Evolutionary conservation across 768 basidiomycete genomes (phyloP), one percentile per base, ranked within the genome.

Genomic region (Mycena vitilis): DNA sequence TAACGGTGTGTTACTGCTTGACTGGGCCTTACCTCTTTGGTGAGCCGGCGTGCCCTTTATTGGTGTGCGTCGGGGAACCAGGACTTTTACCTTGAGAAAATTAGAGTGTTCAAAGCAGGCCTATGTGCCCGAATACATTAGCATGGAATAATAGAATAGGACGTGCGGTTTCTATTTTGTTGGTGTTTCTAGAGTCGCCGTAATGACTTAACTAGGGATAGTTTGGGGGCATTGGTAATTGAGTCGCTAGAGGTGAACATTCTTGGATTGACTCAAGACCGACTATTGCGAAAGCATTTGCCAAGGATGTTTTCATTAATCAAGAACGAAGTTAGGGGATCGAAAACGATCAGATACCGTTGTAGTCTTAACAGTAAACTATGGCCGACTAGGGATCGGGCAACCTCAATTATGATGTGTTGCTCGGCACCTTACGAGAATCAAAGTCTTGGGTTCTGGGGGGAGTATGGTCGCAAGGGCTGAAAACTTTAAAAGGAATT

Each of bases 391-490:
- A 45, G 44, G 44, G 44, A 45, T 45, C 44, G 44, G 44, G 44
- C 44, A 45, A 45, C 44, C 44, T 45, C 44, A 79, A 89, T 89
- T 91, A 90, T 84, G 77, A 87, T 90, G 88, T 87, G 86, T 89
- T 82, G 83, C 82, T 89, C 85, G 84, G 90, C 88, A 89, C 89
- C 89, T 90, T 90, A 88, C 86, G 85, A 89, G 89, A 91, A 91
- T 90, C 89, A 91, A 90, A 91, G 90, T 91, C 88, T 91, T 91
- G 90, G 91, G 90, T 90, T 92, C 88, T 85, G 87, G 88, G 87
- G 88, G 86, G 85, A 89, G 88, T 64, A 54, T 44, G 36, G 63
- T 57, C 63, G 63, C 54, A 64, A 64, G n/a, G 54, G 54, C 48
- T 85, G 84, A n/a, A 86, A 85, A 85, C 84, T 86, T 85, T n/a